phyloP scores from a whole-genome alignment of 2,329 filamentous ascomycete species.

The Trichoderma sp. region DNA sequence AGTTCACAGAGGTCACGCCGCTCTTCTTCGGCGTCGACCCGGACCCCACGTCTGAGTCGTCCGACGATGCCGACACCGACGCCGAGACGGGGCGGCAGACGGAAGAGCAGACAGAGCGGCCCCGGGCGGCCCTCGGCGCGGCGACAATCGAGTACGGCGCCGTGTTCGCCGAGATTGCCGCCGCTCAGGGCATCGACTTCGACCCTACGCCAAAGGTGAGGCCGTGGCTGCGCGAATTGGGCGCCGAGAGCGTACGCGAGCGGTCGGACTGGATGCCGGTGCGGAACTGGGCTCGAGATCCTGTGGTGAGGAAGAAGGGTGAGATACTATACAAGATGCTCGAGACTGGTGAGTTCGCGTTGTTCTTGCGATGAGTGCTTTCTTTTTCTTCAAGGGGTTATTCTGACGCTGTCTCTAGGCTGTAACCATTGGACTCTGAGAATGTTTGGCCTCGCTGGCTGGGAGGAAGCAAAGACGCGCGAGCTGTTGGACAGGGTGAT shows the following conservation, averaged over 20 bases:
- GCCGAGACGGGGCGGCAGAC: not conserved
- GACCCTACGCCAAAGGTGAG: conserved; percentile 39
- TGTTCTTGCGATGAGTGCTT: no score
- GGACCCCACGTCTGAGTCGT: conserved; percentile 20
- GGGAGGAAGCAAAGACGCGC: conserved; percentile 33
- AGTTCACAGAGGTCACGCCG: conserved; percentile 43
- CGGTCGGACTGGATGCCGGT: conserved; percentile 42
- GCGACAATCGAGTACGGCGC: conserved; percentile 37
- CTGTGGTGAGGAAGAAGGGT: conserved; percentile 38
- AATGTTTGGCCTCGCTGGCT: conserved; percentile 33
- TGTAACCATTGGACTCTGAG: conserved; percentile 26
- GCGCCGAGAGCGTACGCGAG: conserved; percentile 41
- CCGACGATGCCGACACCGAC: not conserved
- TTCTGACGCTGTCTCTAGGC: not conserved
- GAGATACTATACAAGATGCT: conserved; percentile 37
- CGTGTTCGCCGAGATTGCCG: conserved; percentile 29
- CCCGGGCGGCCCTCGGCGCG: conserved; percentile 24
- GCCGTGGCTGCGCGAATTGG: conserved; percentile 35
- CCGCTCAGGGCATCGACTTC: conserved; percentile 37
- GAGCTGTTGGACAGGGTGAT: conserved; percentile 33
- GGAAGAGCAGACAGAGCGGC: not conserved
- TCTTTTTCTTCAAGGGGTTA: no score
- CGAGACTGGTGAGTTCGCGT: not conserved
- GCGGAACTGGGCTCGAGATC: conserved; percentile 40
- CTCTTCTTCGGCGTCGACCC: conserved; percentile 40